Evolutionary conservation across 1,284 basidiomycete genomes (phyloP), one percentile per base, ranked within the genome.

Genomic region (Boletus hoseneyae): DNA sequence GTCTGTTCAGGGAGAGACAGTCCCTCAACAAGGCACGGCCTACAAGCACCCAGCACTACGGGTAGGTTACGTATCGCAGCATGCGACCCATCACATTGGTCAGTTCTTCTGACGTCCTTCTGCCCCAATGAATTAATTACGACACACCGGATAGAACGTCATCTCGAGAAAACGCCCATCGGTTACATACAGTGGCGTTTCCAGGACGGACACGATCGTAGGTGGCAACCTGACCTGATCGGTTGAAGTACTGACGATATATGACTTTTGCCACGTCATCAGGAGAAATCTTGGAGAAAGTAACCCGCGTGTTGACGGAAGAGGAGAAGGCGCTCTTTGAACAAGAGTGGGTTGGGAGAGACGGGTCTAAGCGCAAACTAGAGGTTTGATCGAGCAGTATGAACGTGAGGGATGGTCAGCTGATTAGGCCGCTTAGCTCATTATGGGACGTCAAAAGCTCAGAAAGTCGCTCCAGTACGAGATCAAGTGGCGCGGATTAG

Each of bases 111-210:
- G 37, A 47, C 41, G 57, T 65, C 34, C 45, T 34, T 54, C 30
- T 44, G 39, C 16, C 34, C 23, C 29, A 19, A 53, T 49, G 53
- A 51, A 66, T 57, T 58, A 47, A 51, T 55, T 29, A 52, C 48
- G 37, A 52, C 30, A 46, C 52, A 39, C 48, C 42, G 52, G 42
- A 56, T 49, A 90, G 93, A 97, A 70, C 84, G 83, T 63, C 93
- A 97, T 73, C 70, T 97, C 41, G 93, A 96, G 71, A 96, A 97
- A 75, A 96, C 93, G 9, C 91, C 94, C 18, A 91, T 96, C 53
- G 87, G 88, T 54, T 97, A 97, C 67, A 97, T 97, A 62, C 93
- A 96, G 73, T 99, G 96, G 96, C 90, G 96, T 63, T 99, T 95
- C 83, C 95, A 98, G 72, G 95, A 97, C 70, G 97, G 96, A 42